Evolutionary conservation across 169 alveolate genomes (phyloP), one percentile per base, ranked within the genome.

Genomic region (Cyclospora cayetanensis): DNA sequence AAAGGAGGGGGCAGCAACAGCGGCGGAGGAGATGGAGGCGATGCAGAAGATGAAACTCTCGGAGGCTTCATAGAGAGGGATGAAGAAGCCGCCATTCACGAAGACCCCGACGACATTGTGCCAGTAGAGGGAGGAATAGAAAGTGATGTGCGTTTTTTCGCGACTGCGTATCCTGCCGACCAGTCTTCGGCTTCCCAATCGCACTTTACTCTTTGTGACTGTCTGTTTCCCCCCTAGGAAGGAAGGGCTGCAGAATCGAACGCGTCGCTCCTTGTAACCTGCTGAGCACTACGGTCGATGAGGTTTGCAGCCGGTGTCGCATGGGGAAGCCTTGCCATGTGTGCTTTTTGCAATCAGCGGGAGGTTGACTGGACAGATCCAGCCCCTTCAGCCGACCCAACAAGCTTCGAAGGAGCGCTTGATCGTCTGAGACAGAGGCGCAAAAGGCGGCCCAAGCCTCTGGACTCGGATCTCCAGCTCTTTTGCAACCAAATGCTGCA

Each of bases 101-200:
- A 55, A 55, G 90, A 50, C 31, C 76, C 63, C 20, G 90, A 82
- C 41, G 90, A 55, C n/a, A 52, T 39, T 11, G 55, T 79, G 4
- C 79, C 74, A 7, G 90, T 55, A 2, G 72, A 52, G 68, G 77
- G 90, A 15, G 90, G 90, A 18, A 82, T 79, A 43, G 55, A 79
- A 46, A 79, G 89, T 50, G 89, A 79, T n/a, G 89, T 79, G 35
- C 43, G 72, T 25, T n/a, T n/a, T n/a, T n/a, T n/a, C n/a, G n/a
- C n/a, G n/a, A n/a, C n/a, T n/a, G n/a, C n/a, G n/a, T n/a, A n/a
- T n/a, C n/a, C n/a, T n/a, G n/a, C n/a, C n/a, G n/a, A n/a, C n/a
- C n/a, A n/a, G n/a, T n/a, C n/a, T n/a, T n/a, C n/a, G n/a, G n/a
- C n/a, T n/a, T n/a, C n/a, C n/a, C n/a, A n/a, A n/a, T n/a, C n/a